A percentile compares a stretch with the other conserved stretches of the same genome.
Conservation (phyloP, 495 filamentous ascomycete species). For the Xylaria palmicola region DNA sequence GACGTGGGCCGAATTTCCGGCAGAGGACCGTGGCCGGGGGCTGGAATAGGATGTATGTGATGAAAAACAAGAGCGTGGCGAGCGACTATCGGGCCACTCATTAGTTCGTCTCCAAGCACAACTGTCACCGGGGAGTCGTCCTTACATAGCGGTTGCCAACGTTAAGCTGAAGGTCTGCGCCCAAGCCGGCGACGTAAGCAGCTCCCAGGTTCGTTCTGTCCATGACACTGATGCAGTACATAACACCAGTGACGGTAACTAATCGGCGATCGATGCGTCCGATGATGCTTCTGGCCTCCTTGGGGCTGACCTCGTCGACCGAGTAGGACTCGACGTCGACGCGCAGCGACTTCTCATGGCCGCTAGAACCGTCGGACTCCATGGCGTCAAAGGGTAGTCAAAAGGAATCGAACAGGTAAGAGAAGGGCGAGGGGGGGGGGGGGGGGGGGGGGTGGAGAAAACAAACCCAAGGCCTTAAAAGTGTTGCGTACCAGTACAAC, state of each 20-base stretch:
- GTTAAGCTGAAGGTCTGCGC: slow-evolving; percentile 45
- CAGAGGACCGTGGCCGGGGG: slow-evolving; percentile 49
- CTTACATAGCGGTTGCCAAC: slow-evolving; percentile 44
- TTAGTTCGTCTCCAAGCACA: neutral
- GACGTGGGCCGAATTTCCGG: slow-evolving; percentile 56
- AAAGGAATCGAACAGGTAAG: neutral
- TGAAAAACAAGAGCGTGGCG: slow-evolving; percentile 60
- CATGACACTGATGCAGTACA: slow-evolving; percentile 63
- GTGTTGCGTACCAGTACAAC: neutral
- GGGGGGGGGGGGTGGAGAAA: neutral
- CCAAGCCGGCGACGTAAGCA: slow-evolving; percentile 57
- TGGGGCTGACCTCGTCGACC: slow-evolving; percentile 20
- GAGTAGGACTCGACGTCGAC: slow-evolving; percentile 23
- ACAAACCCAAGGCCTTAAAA: neutral
- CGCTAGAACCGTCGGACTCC: slow-evolving; percentile 23
- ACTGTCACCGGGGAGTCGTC: neutral
- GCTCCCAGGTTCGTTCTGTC: slow-evolving; percentile 60
- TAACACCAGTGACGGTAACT: slow-evolving; percentile 53
- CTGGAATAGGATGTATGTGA: slow-evolving; percentile 60
- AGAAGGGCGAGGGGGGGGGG: neutral
- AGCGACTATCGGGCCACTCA: slow-evolving; percentile 35
- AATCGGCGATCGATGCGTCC: slow-evolving; percentile 58
- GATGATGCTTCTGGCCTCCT: slow-evolving; percentile 44
- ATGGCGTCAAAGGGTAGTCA: slow-evolving; percentile 3
- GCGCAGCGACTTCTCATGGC: slow-evolving; percentile 25